phyloP scores from a whole-genome alignment of 768 basidiomycete species.

The Lanmaoa pseudosensibilis region DNA sequence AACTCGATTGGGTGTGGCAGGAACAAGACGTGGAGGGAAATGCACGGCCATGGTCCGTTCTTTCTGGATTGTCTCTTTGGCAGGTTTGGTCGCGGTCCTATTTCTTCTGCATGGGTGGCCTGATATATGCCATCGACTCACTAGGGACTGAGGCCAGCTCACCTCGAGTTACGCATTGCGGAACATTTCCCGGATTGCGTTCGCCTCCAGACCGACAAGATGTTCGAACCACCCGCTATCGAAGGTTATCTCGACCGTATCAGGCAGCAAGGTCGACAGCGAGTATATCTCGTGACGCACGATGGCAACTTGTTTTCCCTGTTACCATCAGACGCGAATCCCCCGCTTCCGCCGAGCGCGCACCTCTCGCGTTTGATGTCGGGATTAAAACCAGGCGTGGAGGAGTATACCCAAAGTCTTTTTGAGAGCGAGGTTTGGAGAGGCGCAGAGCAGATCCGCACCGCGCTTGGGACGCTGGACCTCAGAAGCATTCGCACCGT shows the following conservation, averaged over 20 bases:
- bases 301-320: slow-evolving; percentile 71
- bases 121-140: slow-evolving; percentile 5
- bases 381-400: slow-evolving; percentile 28
- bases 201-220: slow-evolving; percentile 39
- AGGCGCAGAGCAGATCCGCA: slow-evolving; percentile 61
- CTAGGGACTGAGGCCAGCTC: slow-evolving; percentile 44
- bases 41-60: slow-evolving; percentile 64
- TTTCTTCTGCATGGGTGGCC: slow-evolving; percentile 4
- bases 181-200: slow-evolving; percentile 60
- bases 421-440: slow-evolving; percentile 57
- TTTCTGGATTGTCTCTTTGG: slow-evolving; percentile 72
- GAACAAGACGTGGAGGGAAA: slow-evolving; percentile 64
- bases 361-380: slow-evolving; percentile 33
- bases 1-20: slow-evolving; percentile 86
- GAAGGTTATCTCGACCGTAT: slow-evolving; percentile 87
- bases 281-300: slow-evolving; percentile 70
- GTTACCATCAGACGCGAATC: slow-evolving; percentile 51
- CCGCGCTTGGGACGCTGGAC: slow-evolving; percentile 69
- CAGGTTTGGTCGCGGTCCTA: slow-evolving; percentile 48
- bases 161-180: slow-evolving; percentile 73
- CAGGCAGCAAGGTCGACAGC: slow-evolving; percentile 55
- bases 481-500: slow-evolving; percentile 67
- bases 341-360: slow-evolving; percentile 67
- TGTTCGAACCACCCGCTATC: slow-evolving; percentile 76
- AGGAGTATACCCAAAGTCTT: slow-evolving; percentile 36